A percentile compares a stretch with the other conserved stretches of the same genome.
These are phyloP conservation scores for sorghum (Sorghum bicolor) DNA, from an alignment of 176 grass and related monocot genomes.

Conservation along the genomic window DNA sequence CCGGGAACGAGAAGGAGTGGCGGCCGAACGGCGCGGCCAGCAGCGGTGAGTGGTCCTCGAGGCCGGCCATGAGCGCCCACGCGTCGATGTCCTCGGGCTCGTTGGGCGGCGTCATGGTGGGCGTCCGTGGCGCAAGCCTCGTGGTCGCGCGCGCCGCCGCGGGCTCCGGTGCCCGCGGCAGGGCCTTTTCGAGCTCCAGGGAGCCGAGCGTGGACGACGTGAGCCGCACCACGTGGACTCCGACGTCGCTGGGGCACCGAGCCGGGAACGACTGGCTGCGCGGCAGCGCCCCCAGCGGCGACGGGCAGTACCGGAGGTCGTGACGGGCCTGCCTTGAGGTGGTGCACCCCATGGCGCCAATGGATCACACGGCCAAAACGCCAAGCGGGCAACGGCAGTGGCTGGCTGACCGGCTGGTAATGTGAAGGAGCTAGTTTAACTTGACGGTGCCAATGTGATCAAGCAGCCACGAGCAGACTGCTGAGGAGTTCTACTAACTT, in stretches of 20 bases:
- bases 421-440: constrained; percentile 4
- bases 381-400: neutral
- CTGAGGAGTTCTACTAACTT: constrained; percentile 24
- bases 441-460: neutral
- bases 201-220: constrained; percentile 64
- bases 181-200: constrained; percentile 49
- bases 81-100: constrained; percentile 86
- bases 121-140: constrained; percentile 55
- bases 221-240: constrained; percentile 58
- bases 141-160: neutral
- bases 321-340: constrained; percentile 73
- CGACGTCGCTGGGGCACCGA: constrained; percentile 16
- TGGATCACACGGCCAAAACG: neutral
- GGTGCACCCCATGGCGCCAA: constrained; percentile 74
- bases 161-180: constrained; percentile 17
- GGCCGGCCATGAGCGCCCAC: constrained; percentile 74
- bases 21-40: constrained; percentile 47
- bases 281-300: constrained; percentile 45
- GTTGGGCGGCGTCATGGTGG: constrained; percentile 89
- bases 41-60: constrained; percentile 60
- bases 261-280: constrained; percentile 52
- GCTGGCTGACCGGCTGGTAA: neutral
- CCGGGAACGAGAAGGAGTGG: constrained; percentile 88
- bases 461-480: constrained; percentile 12
- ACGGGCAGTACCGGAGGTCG: constrained; percentile 56